Evolutionary conservation across 805 yeast genomes (phyloP).

Genomic region (Wickerhamiella nectarea): DNA sequence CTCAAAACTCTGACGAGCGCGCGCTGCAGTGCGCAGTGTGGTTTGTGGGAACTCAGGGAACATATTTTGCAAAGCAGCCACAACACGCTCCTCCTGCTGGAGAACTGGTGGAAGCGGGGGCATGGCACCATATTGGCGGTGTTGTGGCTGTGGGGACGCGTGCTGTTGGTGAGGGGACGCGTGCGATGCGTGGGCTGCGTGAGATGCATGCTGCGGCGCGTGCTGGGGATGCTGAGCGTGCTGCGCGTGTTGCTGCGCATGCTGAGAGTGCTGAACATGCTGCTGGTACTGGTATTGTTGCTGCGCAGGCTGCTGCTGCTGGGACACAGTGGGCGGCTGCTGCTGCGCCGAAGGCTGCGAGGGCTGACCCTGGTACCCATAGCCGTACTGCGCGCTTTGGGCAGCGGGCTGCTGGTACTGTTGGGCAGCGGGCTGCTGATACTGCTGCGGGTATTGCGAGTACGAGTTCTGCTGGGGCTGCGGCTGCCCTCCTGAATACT

Average conservation of each 20-base stretch:
- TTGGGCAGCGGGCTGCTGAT: not conserved
- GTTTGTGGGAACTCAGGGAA: slow-evolving; percentile 19
- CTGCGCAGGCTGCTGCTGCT: no score
- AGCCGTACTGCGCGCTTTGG: slow-evolving; percentile 11
- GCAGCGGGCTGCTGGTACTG: slow-evolving; percentile 9
- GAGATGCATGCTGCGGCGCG: slow-evolving; percentile 3
- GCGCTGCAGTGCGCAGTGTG: slow-evolving; percentile 21
- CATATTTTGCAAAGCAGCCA: slow-evolving; percentile 11
- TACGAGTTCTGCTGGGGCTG: not conserved
- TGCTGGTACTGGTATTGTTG: slow-evolving; percentile 8
- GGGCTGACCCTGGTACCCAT: slow-evolving; percentile 10
- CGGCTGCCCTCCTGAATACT: slow-evolving; percentile 7
- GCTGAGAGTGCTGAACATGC: slow-evolving; percentile 6
- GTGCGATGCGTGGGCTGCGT: not conserved
- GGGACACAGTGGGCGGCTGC: not conserved
- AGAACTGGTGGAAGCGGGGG: slow-evolving; percentile 8
- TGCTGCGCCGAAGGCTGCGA: not conserved
- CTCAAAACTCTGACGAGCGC: slow-evolving; percentile 23
- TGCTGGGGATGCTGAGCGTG: not conserved
- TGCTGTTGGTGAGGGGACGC: not conserved
- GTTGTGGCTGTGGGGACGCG: slow-evolving; percentile 4
- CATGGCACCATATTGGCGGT: slow-evolving; percentile 1
- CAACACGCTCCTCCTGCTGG: slow-evolving; percentile 12
- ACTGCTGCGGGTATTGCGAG: not conserved
- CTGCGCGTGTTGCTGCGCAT: not conserved